Base-by-base conservation (phyloP, 305 asterid genomes). In the Fraxinus albicans region DNA sequence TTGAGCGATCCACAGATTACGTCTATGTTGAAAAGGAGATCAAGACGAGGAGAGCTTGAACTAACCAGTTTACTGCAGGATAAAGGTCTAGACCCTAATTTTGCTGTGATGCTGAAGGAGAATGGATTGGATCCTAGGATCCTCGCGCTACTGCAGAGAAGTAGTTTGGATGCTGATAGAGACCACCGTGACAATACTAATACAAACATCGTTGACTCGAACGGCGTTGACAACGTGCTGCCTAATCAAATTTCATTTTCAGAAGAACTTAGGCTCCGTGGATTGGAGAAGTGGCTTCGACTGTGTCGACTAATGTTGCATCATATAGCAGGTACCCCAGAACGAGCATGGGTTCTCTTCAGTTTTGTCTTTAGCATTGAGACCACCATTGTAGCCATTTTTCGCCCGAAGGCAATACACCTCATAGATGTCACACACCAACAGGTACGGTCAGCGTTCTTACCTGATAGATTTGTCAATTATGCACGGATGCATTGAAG, bases 131-230 rank as follows among this genome's bases (percentile, higher is more conserved):
- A 97, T 86, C 99, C 99, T 79, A 97, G 86, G 94, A 97, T 97
- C 88, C 99, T 97, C 88, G 99, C 99, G 2, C 91, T 97, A 85
- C 93, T 97, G 86, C 99, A 97, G 86, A 89, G 99, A 87, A 97
- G 98, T 88, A 97, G 99, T 86, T 90, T 97, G 93, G 99, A 97
- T 88, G 99, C 98, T 23, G 99, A 96, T 93, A 92, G 99, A 87
- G 99, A 97, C 86, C 97, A 94, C 85, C 90, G 92, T 72, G 98
- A 97, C 89, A 90, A 94, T 86, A 89, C 95, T 42, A 91, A 92
- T 86, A 80, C 85, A 82, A 90, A 91, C 53, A 82, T 87, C 79
- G 82, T 86, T 83, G 97, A 94, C 83, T 82, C 95, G 23, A 93
- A 90, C 86, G 90, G 90, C 73, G 92, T 88, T 84, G 94, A 90